Base-by-base conservation (phyloP, 108 stramenopile species). In the Pseudonitzschia delicatissima region DNA sequence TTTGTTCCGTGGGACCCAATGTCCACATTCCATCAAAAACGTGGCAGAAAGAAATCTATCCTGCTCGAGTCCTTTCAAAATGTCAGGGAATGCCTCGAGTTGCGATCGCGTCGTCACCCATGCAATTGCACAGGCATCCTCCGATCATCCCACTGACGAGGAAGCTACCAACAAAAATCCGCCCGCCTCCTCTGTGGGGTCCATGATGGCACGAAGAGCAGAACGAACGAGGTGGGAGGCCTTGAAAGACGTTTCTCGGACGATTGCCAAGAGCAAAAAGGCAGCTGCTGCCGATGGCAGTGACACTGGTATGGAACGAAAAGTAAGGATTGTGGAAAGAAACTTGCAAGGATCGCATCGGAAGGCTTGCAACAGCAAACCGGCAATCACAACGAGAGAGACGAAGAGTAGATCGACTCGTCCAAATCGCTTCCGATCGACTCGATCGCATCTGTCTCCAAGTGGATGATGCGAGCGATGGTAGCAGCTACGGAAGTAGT, bases 1-100 rank as follows among this genome's bases (percentile, higher is more conserved):
- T 45, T 18, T 77, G 77, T 45, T 44, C 77, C 26, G 62, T 67
- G 35, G 77, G 77, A 12, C 77, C 77, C 1, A 77, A 77, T 47
- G 77, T 68, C 12, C 67, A 66, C 33, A 7, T 55, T 15, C 21
- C n/a, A n/a, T n/a, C n/a, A n/a, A n/a, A n/a, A n/a, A n/a, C n/a
- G n/a, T n/a, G n/a, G n/a, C n/a, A n/a, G n/a, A n/a, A n/a, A n/a
- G n/a, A n/a, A n/a, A n/a, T 15, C 27, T 2, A 2, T 15, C 2
- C 33, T 57, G n/a, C 57, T 36, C 1, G 47, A 48, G 23, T 48
- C 47, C 31, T n/a, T 57, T 9, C 21, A 8, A 23, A 6, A 2
- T 28, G 61, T 62, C 61, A 20, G 36, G 61, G 61, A n/a, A 40
- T 17, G 23, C 42, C 3, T 34, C 20, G 17, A 9, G 13, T 21